phyloP scores from a whole-genome alignment of 2,329 filamentous ascomycete genomes.

The Endoconidiophora laricicola region DNA sequence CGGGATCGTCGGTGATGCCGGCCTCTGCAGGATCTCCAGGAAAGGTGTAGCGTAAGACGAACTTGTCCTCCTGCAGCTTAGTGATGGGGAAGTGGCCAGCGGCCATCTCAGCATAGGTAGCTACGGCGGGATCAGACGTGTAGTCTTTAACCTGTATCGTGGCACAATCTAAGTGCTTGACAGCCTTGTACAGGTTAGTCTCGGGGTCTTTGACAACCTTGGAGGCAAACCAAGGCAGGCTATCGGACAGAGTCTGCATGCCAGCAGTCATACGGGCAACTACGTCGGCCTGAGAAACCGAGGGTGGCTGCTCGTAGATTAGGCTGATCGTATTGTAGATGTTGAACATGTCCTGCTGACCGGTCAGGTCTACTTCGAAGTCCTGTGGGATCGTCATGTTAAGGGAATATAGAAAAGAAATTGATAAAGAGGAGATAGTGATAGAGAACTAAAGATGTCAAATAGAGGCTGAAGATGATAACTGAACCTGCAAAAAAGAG shows the following conservation, averaged over 20 bases:
- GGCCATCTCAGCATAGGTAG: not conserved
- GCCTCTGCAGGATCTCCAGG: not conserved
- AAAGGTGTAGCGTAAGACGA: not conserved
- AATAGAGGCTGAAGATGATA: no score
- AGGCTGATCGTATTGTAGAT: not conserved
- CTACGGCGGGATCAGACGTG: not conserved
- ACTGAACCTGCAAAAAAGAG: no score
- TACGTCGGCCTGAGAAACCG: not conserved
- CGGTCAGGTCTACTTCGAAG: not conserved
- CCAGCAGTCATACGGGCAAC: not conserved
- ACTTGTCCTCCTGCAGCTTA: not conserved
- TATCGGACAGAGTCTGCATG: not conserved
- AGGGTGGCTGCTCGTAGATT: not conserved
- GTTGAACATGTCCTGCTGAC: not conserved
- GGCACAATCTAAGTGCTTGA: not conserved
- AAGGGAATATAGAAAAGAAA: not conserved
- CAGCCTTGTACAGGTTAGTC: not conserved
- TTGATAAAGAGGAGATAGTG: no score
- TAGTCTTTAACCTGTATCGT: slow-evolving; percentile 1
- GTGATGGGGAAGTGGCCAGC: not conserved
- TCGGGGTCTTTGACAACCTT: not conserved
- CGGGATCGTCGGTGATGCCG: not conserved
- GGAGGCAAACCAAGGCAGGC: not conserved
- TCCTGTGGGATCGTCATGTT: not conserved
- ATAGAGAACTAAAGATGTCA: no score